phyloP scores from a whole-genome alignment of 2,329 filamentous ascomycete species.

The Penicillium sp. region DNA sequence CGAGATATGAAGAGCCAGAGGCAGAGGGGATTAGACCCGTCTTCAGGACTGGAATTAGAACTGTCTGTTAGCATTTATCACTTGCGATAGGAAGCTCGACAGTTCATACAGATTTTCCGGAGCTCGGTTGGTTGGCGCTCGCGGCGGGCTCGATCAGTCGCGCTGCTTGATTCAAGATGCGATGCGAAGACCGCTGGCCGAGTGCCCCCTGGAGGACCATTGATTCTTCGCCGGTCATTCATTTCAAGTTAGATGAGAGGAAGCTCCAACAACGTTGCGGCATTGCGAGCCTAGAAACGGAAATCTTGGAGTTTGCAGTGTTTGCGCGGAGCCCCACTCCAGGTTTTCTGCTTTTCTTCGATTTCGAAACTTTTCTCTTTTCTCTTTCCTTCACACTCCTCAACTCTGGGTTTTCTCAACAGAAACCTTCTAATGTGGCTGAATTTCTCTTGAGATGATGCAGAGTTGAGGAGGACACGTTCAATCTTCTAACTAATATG shows the following conservation, averaged over 20 bases:
- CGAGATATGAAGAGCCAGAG: slow-evolving; percentile 76
- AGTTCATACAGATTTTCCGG: slow-evolving; percentile 76
- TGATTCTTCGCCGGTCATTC: slow-evolving; percentile 79
- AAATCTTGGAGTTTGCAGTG: slow-evolving; percentile 43
- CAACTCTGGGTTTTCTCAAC: not conserved
- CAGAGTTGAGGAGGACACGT: not conserved
- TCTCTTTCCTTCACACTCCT: slow-evolving; percentile 1
- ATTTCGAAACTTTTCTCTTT: slow-evolving; percentile 19
- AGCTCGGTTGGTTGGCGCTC: slow-evolving; percentile 67
- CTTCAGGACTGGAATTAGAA: slow-evolving; percentile 66
- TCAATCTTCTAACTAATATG: not conserved
- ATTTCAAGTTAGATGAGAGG: slow-evolving; percentile 5
- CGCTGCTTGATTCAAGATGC: slow-evolving; percentile 45
- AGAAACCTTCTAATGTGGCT: slow-evolving; percentile 23
- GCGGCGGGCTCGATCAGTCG: slow-evolving; percentile 51
- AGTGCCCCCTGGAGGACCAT: slow-evolving; percentile 79
- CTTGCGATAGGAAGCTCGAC: not conserved
- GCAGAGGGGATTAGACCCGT: slow-evolving; percentile 91
- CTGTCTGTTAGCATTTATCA: not conserved
- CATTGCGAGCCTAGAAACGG: slow-evolving; percentile 28
- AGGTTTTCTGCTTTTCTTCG: slow-evolving; percentile 23
- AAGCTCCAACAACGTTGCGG: slow-evolving; percentile 10
- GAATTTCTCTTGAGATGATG: slow-evolving; percentile 16
- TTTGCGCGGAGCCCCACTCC: slow-evolving; percentile 32
- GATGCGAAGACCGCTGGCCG: slow-evolving; percentile 67